Conservation (phyloP, 2,329 filamentous ascomycete genomes). For the Diaporthe longicolla region DNA sequence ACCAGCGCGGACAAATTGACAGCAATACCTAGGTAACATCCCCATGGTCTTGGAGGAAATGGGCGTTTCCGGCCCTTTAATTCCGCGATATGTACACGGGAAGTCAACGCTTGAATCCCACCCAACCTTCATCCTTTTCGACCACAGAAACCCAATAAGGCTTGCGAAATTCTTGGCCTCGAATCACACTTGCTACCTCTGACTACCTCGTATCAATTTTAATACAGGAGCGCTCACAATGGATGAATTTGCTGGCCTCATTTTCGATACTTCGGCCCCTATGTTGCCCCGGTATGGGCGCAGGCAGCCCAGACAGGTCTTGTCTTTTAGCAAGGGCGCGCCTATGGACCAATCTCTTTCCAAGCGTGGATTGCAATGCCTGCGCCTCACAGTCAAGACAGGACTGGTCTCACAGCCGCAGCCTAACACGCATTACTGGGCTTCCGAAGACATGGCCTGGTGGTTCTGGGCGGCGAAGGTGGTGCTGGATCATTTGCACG, state of each 20-base stretch:
- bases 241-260: neutral
- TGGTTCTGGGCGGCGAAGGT: slow-evolving; percentile 17
- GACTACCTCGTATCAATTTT: no score
- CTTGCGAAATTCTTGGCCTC: neutral
- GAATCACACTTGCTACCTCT: neutral
- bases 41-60: no score
- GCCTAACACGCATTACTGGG: slow-evolving; percentile 11
- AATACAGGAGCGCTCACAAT: no score
- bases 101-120: no score
- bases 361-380: neutral
- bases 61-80: neutral
- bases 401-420: neutral
- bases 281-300: neutral
- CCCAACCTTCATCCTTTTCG: no score
- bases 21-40: neutral
- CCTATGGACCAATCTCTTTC: neutral
- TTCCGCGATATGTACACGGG: no score
- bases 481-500: neutral
- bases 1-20: neutral
- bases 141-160: neutral
- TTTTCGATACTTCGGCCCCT: neutral
- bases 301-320: neutral
- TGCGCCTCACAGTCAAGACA: neutral
- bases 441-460: slow-evolving; percentile 12
- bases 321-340: neutral